These are phyloP conservation scores for Chrysoporthe austroafricana DNA, from an alignment of 2,329 filamentous ascomycete species.

Conservation along the genomic window DNA sequence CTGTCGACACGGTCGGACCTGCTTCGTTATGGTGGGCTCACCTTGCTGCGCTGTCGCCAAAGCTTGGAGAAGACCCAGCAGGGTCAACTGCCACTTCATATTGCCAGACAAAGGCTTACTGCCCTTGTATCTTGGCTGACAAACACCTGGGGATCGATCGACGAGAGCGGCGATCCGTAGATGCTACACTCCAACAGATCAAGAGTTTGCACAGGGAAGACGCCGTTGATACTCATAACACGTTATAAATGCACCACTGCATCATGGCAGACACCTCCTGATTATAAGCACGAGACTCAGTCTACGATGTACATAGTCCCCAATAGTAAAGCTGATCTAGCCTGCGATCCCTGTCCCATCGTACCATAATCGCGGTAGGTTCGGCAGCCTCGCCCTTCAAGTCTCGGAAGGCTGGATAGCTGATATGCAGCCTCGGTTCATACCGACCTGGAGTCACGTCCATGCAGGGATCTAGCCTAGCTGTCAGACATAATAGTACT, in stretches of 20 bases:
- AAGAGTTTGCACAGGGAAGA: background rate
- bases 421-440: background rate
- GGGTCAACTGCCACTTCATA: slow-evolving; percentile 9
- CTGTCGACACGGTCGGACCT: no score
- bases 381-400: background rate
- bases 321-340: background rate
- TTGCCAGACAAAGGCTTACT: background rate
- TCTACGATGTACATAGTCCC: background rate
- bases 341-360: background rate
- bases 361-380: background rate
- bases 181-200: background rate
- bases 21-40: background rate
- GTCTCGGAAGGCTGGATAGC: background rate
- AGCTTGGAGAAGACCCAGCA: background rate
- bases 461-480: background rate
- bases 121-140: background rate
- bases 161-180: background rate
- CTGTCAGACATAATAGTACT: background rate
- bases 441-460: background rate
- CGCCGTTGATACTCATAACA: background rate
- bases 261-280: background rate
- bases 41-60: slow-evolving; percentile 5
- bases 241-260: background rate
- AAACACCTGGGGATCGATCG: background rate
- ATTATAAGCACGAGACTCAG: background rate